Percentiles rank a stretch among this genome's conserved stretches.
These are phyloP conservation scores for Phytophthora pini DNA, from an alignment of 352 stramenopile genomes.

Conservation along the genomic window DNA sequence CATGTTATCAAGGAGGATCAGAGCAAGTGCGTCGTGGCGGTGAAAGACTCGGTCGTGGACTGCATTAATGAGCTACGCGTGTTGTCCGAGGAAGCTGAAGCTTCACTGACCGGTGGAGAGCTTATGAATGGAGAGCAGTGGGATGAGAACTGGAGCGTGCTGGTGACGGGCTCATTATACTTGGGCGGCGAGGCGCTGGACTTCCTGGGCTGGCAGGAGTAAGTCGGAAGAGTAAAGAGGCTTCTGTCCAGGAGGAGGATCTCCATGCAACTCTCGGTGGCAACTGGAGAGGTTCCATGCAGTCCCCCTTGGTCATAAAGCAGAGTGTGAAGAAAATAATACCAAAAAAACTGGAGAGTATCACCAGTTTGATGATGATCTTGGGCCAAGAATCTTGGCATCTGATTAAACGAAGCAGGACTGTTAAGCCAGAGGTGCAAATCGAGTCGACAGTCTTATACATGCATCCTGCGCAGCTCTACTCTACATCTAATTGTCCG, in stretches of 20 bases:
- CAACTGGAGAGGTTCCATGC: constrained; percentile 35
- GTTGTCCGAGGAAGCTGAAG: constrained; percentile 28
- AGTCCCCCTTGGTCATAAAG: constrained; percentile 11
- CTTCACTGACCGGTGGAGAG: constrained; percentile 20
- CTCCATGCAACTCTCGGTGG: constrained; percentile 38
- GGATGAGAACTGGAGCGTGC: constrained; percentile 58
- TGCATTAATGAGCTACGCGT: constrained; percentile 63
- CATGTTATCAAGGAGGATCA: constrained; percentile 41
- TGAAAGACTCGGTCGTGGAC: constrained; percentile 67
- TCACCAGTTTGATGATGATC: not conserved
- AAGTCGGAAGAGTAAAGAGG: constrained; percentile 11
- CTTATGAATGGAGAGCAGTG: constrained; percentile 11
- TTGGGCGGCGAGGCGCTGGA: constrained; percentile 70
- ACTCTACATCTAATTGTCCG: not conserved
- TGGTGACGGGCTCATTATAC: constrained; percentile 84
- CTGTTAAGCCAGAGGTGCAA: constrained; percentile 15
- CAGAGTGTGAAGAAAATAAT: no score
- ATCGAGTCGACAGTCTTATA: constrained; percentile 39
- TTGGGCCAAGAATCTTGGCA: no score
- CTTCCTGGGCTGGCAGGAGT: constrained; percentile 73
- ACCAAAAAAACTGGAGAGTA: not conserved
- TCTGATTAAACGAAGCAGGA: no score
- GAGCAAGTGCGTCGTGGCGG: constrained; percentile 35
- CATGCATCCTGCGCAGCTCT: constrained; percentile 1
- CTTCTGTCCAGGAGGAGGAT: constrained; percentile 4